Conservation (phyloP, 306 rosid species). For the Begonia loranthoides region DNA sequence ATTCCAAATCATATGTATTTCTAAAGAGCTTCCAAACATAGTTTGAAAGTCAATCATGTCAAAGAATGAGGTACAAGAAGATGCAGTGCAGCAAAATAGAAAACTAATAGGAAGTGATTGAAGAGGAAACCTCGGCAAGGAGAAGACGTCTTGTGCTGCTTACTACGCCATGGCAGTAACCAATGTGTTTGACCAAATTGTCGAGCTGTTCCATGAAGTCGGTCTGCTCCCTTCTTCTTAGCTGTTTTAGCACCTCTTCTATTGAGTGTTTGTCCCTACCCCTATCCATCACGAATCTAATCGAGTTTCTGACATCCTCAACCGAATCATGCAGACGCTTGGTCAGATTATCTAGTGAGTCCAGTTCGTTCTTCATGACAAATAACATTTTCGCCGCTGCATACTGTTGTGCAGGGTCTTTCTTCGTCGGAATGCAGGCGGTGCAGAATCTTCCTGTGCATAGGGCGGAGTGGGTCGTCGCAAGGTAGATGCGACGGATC, state of each 20-base stretch:
- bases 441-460: slow-evolving; percentile 20
- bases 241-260: slow-evolving; percentile 50
- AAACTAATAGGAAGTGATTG: slow-evolving; percentile 11
- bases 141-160: slow-evolving; percentile 46
- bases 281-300: slow-evolving; percentile 36
- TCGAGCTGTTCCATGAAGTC: slow-evolving; percentile 24
- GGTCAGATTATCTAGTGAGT: slow-evolving; percentile 42
- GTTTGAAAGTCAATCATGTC: not conserved
- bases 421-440: slow-evolving; percentile 14
- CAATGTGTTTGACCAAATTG: slow-evolving; percentile 44
- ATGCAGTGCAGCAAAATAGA: not conserved
- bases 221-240: slow-evolving; percentile 22
- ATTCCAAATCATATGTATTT: not conserved
- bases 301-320: slow-evolving; percentile 29
- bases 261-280: slow-evolving; percentile 39
- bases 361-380: slow-evolving; percentile 29
- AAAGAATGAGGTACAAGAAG: not conserved
- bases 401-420: slow-evolving; percentile 34
- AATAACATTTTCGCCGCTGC: slow-evolving; percentile 39
- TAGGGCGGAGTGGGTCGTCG: slow-evolving; percentile 13
- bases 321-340: slow-evolving; percentile 29
- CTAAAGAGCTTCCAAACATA: not conserved
- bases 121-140: slow-evolving; percentile 21
- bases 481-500: slow-evolving; percentile 25
- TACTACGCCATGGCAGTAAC: slow-evolving; percentile 30